phyloP scores from a whole-genome alignment of 2,329 filamentous ascomycete species.

The Daldinia sp. region DNA sequence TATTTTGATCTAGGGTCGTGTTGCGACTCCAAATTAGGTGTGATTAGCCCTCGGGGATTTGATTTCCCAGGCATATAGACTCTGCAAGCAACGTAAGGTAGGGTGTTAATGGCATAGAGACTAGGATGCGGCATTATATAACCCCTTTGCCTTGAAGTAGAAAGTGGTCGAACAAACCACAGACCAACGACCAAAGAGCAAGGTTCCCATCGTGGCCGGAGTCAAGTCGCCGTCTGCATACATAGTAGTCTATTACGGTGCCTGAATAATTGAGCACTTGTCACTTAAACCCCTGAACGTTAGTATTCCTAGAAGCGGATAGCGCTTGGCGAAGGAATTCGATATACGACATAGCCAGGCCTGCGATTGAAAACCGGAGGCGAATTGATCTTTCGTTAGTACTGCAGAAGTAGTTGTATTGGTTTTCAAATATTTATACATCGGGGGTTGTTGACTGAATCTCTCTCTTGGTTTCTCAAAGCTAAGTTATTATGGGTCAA shows the following conservation, averaged over 20 bases:
- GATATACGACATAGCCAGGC: background rate
- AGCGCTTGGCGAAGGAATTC: background rate
- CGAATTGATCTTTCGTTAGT: slow-evolving; percentile 2
- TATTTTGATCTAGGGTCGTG: slow-evolving; percentile 25
- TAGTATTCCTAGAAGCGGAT: background rate
- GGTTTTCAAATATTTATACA: background rate
- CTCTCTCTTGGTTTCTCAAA: background rate
- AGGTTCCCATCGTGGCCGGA: slow-evolving; percentile 8
- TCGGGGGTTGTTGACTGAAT: background rate
- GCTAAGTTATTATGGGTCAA: slow-evolving; percentile 21
- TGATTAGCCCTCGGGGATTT: slow-evolving; percentile 25
- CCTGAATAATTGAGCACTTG: background rate
- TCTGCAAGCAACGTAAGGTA: background rate
- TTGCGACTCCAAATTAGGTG: slow-evolving; percentile 8
- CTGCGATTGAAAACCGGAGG: background rate
- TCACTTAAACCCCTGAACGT: background rate
- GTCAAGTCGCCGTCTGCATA: slow-evolving; percentile 1
- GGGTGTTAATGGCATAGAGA: background rate
- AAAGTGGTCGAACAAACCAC: slow-evolving; percentile 23
- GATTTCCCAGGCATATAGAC: slow-evolving; percentile 18
- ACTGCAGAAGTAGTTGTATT: background rate
- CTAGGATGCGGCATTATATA: slow-evolving; percentile 34
- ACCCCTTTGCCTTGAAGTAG: slow-evolving; percentile 24
- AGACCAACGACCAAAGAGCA: slow-evolving; percentile 17
- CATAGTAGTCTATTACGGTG: background rate